Conservation (phyloP, 2,329 filamentous ascomycete genomes). For the Coniosporium tulheliwenetii region DNA sequence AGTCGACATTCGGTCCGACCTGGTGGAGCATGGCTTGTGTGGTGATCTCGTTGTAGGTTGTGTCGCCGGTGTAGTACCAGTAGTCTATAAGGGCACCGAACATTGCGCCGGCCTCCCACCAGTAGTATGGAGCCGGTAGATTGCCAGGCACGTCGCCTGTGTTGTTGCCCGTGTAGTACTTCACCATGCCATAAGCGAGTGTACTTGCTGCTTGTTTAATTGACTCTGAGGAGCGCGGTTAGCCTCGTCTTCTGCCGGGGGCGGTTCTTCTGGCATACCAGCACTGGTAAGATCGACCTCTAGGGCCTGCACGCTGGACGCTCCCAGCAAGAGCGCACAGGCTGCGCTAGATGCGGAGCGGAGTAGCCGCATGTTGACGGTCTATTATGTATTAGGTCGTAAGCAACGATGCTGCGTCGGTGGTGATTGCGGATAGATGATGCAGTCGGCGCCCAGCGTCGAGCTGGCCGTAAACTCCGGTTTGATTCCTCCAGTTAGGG, state of each 20-base stretch:
- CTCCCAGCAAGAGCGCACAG: neutral
- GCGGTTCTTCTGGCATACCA: too few species aligned
- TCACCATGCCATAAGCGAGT: slow-evolving; percentile 33
- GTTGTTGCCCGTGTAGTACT: slow-evolving; percentile 36
- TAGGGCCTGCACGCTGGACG: neutral
- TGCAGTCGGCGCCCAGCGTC: neutral
- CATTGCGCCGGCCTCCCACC: slow-evolving; percentile 53
- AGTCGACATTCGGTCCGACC: slow-evolving; percentile 40
- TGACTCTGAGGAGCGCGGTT: slow-evolving; percentile 14
- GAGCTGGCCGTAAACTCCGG: neutral
- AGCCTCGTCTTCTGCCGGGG: too few species aligned
- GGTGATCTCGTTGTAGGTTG: slow-evolving; percentile 43
- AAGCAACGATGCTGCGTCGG: neutral
- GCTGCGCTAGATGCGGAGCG: neutral
- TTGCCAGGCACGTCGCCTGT: slow-evolving; percentile 35
- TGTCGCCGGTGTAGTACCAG: slow-evolving; percentile 51
- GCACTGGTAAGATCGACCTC: neutral
- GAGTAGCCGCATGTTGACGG: neutral
- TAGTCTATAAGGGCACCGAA: slow-evolving; percentile 57
- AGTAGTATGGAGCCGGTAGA: slow-evolving; percentile 53
- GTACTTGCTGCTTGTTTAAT: slow-evolving; percentile 26
- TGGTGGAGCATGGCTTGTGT: slow-evolving; percentile 43
- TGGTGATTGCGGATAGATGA: neutral
- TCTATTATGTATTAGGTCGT: neutral
- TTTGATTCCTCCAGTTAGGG: too few species aligned